Evolutionary conservation across 805 yeast genomes (phyloP), one percentile per base, ranked within the genome.

Genomic region (Wickerhamiella spandovensis): DNA sequence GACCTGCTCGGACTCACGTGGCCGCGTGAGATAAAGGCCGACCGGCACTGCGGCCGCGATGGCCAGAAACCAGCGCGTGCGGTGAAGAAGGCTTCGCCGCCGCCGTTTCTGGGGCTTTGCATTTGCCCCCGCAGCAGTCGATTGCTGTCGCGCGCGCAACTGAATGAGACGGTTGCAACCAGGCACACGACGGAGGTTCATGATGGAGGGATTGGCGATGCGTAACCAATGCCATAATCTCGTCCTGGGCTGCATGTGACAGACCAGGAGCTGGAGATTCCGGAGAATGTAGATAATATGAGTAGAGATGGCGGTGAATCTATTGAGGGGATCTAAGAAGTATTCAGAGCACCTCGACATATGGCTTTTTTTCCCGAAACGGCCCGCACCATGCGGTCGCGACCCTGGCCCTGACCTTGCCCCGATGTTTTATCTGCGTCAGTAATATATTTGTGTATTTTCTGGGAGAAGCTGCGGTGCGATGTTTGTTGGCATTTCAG

Each of bases 401-500:
- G n/a, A n/a, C n/a, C n/a, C n/a, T n/a, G n/a, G n/a, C n/a, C n/a
- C n/a, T n/a, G n/a, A n/a, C n/a, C n/a, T n/a, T n/a, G n/a, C n/a
- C n/a, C n/a, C n/a, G n/a, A n/a, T n/a, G n/a, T n/a, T n/a, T n/a
- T n/a, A n/a, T n/a, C n/a, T n/a, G n/a, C n/a, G n/a, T n/a, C n/a
- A n/a, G n/a, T n/a, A n/a, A n/a, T n/a, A n/a, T n/a, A n/a, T n/a
- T n/a, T n/a, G n/a, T n/a, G n/a, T n/a, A n/a, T n/a, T n/a, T n/a
- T n/a, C n/a, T n/a, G n/a, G n/a, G n/a, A n/a, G n/a, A n/a, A n/a
- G n/a, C n/a, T n/a, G 30, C 30, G 21, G 9, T 10, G n/a, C 18
- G 21, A 84, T 84, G 94, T 70, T 85, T 42, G 74, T 84, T 22
- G 92, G 90, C 2, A 71, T 84, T 5, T 77, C 89, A 0, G 95